Percentiles rank a stretch among this genome's conserved stretches.
Evolutionary conservation across 768 basidiomycete species (phyloP).

Genomic region (Mycena metata): DNA sequence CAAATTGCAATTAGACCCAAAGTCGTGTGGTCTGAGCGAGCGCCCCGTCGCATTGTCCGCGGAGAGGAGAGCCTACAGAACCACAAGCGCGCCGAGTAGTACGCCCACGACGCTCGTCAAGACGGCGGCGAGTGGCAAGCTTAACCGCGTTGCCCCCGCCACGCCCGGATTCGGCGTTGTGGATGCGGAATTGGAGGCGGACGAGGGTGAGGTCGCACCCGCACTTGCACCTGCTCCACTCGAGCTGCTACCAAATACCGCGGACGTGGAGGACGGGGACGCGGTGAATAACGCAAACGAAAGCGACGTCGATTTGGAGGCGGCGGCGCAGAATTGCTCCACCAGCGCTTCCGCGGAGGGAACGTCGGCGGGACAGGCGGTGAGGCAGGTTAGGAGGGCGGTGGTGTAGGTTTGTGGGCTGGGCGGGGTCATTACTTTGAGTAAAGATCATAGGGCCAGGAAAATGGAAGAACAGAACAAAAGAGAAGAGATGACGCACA

Average conservation of each 20-base stretch:
- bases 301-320: background rate
- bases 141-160: background rate
- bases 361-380: background rate
- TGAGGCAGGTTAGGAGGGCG: constrained; percentile 2
- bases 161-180: background rate
- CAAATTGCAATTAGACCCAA: too few species aligned
- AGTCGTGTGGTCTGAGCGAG: too few species aligned
- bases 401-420: background rate
- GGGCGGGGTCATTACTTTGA: too few species aligned
- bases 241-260: too few species aligned
- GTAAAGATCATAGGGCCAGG: too few species aligned
- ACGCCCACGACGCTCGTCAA: background rate
- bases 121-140: background rate
- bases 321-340: background rate
- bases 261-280: background rate
- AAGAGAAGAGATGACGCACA: background rate
- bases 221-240: too few species aligned
- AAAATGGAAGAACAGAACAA: too few species aligned
- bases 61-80: too few species aligned
- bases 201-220: background rate
- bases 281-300: background rate
- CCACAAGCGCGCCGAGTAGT: background rate
- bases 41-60: too few species aligned
- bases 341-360: background rate
- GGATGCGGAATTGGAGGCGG: background rate